A percentile compares a stretch with the other conserved stretches of the same genome.
These are phyloP conservation scores for Brassica napus DNA, from an alignment of 345 rosid species.

Conservation along the genomic window DNA sequence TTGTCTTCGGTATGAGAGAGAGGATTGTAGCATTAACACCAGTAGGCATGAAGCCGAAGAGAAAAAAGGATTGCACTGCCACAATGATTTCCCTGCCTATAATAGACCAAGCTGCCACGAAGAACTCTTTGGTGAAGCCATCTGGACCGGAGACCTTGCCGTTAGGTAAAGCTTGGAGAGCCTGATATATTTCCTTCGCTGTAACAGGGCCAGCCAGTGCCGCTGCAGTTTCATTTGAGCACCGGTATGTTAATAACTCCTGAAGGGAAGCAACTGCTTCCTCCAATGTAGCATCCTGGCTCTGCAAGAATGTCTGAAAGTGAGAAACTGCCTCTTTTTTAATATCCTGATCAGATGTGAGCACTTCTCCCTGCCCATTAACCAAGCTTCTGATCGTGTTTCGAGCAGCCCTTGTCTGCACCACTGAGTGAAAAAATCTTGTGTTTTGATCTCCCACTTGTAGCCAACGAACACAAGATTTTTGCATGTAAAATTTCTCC, in stretches of 20 bases:
- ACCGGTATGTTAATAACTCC: background rate
- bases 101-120: background rate
- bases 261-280: background rate
- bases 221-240: background rate
- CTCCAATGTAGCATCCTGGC: background rate
- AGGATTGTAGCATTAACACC: background rate
- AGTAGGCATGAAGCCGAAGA: background rate
- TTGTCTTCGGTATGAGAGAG: background rate
- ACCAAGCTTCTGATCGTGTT: background rate
- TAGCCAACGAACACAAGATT: background rate
- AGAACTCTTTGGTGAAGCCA: background rate
- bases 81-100: background rate
- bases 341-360: background rate
- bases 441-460: background rate
- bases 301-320: background rate
- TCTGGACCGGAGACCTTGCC: background rate
- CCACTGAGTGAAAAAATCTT: background rate
- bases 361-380: background rate
- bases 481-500: background rate
- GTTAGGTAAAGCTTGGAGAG: background rate
- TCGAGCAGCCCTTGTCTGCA: background rate
- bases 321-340: background rate
- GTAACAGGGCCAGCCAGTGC: background rate
- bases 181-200: background rate
- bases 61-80: background rate